These are phyloP conservation scores for Exophiala sp. DNA, from an alignment of 2,329 filamentous ascomycete species.

Conservation along the genomic window DNA sequence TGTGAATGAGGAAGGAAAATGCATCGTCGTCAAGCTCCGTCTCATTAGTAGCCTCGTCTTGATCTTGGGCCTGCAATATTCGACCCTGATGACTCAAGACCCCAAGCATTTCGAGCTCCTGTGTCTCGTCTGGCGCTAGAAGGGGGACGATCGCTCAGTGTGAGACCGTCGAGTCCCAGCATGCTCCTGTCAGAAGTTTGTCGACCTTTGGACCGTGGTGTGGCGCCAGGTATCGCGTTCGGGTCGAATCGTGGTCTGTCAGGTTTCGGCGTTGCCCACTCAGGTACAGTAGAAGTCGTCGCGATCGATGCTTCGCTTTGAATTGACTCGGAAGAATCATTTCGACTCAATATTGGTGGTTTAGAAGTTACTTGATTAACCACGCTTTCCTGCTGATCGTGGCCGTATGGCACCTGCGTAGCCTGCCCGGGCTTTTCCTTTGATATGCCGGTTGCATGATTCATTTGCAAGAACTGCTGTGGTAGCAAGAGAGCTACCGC, in stretches of 20 bases:
- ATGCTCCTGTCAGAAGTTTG: neutral
- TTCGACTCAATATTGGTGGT: constrained; percentile 1
- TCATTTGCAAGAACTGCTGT: constrained; percentile 20
- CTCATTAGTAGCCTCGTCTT: constrained; percentile 3
- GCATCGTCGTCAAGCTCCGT: neutral
- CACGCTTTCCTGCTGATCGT: neutral
- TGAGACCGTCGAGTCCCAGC: constrained; percentile 17
- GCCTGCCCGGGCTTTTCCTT: neutral
- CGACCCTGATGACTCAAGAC: constrained; percentile 5
- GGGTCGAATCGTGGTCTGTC: constrained; percentile 9
- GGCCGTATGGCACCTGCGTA: neutral
- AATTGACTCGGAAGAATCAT: constrained; percentile 20
- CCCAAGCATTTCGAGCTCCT: neutral
- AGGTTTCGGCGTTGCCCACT: constrained; percentile 18
- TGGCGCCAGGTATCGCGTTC: neutral
- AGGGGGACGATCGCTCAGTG: constrained; percentile 1
- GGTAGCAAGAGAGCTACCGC: constrained; percentile 21
- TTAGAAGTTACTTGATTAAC: neutral
- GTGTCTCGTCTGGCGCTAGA: neutral
- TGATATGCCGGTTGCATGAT: constrained; percentile 2
- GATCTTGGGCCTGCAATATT: constrained; percentile 13
- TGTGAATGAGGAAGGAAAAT: neutral
- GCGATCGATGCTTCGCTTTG: constrained; percentile 14
- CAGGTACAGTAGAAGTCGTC: constrained; percentile 13
- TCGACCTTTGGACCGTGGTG: neutral